A percentile compares a stretch with the other conserved stretches of the same genome.
phyloP scores from a whole-genome alignment of 2,329 filamentous ascomycete species.

The Trichoderma sp. region DNA sequence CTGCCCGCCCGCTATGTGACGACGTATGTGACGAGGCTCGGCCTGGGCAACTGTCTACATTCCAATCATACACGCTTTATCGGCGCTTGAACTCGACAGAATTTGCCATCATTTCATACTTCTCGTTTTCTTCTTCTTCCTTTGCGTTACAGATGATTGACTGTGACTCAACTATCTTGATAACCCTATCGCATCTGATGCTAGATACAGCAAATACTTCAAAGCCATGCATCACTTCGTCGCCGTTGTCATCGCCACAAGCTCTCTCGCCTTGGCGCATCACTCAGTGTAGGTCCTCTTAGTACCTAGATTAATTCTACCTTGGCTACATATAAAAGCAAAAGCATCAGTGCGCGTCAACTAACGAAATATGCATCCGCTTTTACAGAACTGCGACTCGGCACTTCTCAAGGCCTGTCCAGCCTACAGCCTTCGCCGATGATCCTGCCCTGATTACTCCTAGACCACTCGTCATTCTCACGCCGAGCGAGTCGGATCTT shows the following conservation, averaged over 20 bases:
- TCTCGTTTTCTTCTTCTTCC: background rate
- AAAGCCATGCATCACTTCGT: background rate
- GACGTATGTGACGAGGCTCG: constrained; percentile 8
- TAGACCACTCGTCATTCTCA: constrained; percentile 7
- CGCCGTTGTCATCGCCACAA: background rate
- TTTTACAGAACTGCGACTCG: background rate
- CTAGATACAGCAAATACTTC: background rate
- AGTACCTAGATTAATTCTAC: background rate
- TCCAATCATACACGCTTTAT: background rate
- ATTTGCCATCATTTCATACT: background rate
- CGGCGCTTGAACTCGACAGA: background rate
- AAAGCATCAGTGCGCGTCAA: background rate
- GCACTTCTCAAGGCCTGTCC: constrained; percentile 19
- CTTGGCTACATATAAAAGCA: background rate
- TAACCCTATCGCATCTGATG: background rate
- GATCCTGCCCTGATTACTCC: constrained; percentile 5
- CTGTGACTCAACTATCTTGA: background rate
- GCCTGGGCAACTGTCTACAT: background rate
- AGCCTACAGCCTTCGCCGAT: constrained; percentile 4
- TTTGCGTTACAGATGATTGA: background rate
- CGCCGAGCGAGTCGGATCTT: background rate
- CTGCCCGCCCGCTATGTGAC: background rate
- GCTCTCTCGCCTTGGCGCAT: background rate
- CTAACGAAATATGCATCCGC: background rate
- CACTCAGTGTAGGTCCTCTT: background rate